Base-by-base conservation (phyloP, 768 basidiomycete genomes). In the Lenzites betulinus region DNA sequence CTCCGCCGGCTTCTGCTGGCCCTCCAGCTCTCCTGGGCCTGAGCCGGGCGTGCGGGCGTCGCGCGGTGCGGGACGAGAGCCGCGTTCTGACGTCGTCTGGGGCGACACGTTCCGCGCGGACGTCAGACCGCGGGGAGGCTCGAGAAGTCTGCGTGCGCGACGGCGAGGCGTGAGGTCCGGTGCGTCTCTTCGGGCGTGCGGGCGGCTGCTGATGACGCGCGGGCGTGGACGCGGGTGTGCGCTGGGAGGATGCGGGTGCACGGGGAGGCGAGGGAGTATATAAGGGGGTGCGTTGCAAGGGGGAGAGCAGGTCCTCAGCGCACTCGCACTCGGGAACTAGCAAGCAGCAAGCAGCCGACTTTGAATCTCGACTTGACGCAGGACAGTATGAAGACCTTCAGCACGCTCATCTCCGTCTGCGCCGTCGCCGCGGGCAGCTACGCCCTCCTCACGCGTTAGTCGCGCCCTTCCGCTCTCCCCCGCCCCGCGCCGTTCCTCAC, bases 401-500 rank as follows among this genome's bases (percentile, higher is more conserved):
- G 54, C n/a, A 44, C 53, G n/a, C 44, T 60, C 30, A 20, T 60
- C 28, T 54, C 59, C 22, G 12, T 60, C 48, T 57, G 55, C 38
- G 53, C 59, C 48, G 16, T 60, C 47, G 59, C 39, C 39, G 53
- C 51, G 1, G 47, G 38, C 39, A 39, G 53, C 46, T 54, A 47
- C 38, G 58, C 58, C n/a, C 36, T 60, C 30, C 12, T 60, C 39
- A 50, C 53, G 3, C 48, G 59, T 54, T 20, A 57, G 55, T 38
- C 13, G 33, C 35, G 49, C 3, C 22, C 25, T n/a, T 7, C 26
- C n/a, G 1, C 23, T 12, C 1, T 36, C 13, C 1, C 26, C 1
- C 35, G 1, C 43, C 20, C 20, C 5, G 12, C 43, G 18, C 23
- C 43, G 22, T 25, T n/a, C 23, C 43, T 22, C 43, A 5, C 11